phyloP scores from a whole-genome alignment of 371 early-diverging fungal genomes.

The Zopfochytrium polystomum region DNA sequence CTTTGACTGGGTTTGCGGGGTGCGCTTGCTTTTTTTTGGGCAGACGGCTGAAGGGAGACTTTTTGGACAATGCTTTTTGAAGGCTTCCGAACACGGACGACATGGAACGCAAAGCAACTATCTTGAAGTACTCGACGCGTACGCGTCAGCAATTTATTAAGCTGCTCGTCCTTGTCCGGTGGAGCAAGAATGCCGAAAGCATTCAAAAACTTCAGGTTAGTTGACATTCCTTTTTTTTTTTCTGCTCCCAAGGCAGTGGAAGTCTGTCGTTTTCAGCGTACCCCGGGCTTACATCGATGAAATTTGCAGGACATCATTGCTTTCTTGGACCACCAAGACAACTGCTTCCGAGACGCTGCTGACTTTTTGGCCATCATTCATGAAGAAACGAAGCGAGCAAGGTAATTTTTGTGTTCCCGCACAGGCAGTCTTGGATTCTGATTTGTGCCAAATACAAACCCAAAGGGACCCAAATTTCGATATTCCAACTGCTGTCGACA shows the following conservation, averaged over 20 bases:
- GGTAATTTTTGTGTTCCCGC: slow-evolving; percentile 13
- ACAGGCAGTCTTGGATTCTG: background rate
- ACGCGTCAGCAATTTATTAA: slow-evolving; percentile 32
- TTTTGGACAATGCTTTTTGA: background rate
- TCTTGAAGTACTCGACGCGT: background rate
- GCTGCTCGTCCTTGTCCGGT: slow-evolving; percentile 38
- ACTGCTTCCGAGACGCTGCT: slow-evolving; percentile 20
- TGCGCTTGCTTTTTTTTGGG: background rate
- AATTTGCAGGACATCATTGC: slow-evolving; percentile 23
- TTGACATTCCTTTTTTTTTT: too few species aligned
- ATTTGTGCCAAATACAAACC: background rate
- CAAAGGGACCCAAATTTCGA: slow-evolving; percentile 35
- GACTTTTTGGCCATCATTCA: slow-evolving; percentile 23
- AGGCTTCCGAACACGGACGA: slow-evolving; percentile 1
- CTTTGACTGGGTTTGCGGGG: background rate
- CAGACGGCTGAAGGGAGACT: background rate
- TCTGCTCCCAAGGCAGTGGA: slow-evolving; percentile 5
- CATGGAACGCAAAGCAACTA: background rate
- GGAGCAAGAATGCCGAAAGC: slow-evolving; percentile 27
- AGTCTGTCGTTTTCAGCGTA: too few species aligned
- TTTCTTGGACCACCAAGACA: slow-evolving; percentile 30
- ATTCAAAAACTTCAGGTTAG: slow-evolving; percentile 26
- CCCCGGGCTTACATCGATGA: background rate
- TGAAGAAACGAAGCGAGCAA: slow-evolving; percentile 18
- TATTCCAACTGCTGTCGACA: slow-evolving; percentile 36